These are phyloP conservation scores for Zychaea mexicana DNA, from an alignment of 371 early-diverging fungal species.

Conservation along the genomic window DNA sequence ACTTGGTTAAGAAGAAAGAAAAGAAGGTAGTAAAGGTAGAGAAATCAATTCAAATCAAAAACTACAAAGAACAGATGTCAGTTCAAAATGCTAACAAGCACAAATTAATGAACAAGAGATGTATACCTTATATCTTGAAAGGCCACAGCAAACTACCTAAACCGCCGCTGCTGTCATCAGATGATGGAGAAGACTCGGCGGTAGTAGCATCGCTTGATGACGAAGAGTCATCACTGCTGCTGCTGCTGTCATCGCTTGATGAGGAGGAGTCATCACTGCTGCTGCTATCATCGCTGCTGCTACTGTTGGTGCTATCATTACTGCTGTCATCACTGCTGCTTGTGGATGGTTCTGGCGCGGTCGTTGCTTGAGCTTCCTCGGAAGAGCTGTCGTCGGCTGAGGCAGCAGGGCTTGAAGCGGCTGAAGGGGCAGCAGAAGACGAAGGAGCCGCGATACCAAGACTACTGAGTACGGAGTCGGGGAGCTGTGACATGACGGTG, in stretches of 20 bases:
- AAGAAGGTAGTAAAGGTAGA: background rate
- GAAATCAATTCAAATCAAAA: slow-evolving; percentile 1
- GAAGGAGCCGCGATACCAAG: background rate
- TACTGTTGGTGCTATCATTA: no score
- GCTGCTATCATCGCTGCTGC: no score
- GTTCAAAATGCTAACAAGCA: no score
- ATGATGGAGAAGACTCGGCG: slow-evolving; percentile 1
- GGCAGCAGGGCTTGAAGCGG: background rate
- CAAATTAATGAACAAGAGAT: no score
- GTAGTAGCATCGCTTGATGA: background rate
- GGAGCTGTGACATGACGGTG: slow-evolving; percentile 32
- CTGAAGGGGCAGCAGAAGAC: background rate
- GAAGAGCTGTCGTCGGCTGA: background rate
- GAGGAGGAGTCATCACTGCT: no score
- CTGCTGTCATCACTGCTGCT: no score
- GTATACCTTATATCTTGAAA: background rate
- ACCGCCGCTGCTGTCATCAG: background rate
- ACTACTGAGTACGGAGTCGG: slow-evolving; percentile 25
- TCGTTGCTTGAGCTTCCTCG: background rate
- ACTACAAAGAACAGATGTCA: background rate
- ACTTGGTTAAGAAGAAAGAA: background rate
- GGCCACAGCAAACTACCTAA: background rate
- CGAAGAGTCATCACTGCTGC: background rate
- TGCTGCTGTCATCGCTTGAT: background rate
- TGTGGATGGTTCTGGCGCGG: background rate